phyloP scores from a whole-genome alignment of 192 early-diverging fungal genomes.

The Cladochytrium replicatum region DNA sequence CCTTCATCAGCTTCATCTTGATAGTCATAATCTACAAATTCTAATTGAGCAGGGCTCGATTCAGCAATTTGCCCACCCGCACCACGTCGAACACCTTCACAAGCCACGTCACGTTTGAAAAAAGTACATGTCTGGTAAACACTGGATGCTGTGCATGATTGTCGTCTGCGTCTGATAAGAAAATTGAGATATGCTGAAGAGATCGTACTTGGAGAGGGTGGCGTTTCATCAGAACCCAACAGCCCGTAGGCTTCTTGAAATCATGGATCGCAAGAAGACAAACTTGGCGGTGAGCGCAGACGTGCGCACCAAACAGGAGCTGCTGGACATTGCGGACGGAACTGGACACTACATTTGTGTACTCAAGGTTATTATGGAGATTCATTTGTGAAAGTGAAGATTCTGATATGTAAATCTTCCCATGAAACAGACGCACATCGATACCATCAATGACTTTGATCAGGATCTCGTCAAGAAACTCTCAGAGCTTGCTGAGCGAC shows the following conservation, averaged over 20 bases:
- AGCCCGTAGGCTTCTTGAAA: constrained; percentile 59
- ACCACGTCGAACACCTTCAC: no score
- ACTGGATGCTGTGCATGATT: no score
- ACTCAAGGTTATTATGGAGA: constrained; percentile 58
- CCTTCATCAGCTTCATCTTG: no score
- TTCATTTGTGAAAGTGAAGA: background rate
- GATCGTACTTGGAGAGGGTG: constrained; percentile 68
- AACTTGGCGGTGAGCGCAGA: constrained; percentile 90
- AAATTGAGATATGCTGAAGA: no score
- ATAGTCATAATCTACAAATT: no score
- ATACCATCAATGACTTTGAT: constrained; percentile 92
- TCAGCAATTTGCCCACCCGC: no score
- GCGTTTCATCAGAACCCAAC: constrained; percentile 61
- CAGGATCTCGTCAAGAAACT: constrained; percentile 65
- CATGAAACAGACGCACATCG: constrained; percentile 74
- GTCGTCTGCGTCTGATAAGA: no score
- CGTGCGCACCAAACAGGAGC: constrained; percentile 75
- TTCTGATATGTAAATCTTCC: constrained; percentile 3
- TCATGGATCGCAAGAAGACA: constrained; percentile 83
- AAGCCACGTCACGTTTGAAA: no score
- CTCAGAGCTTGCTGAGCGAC: constrained; percentile 62
- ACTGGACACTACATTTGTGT: constrained; percentile 93
- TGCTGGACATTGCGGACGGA: constrained; percentile 75
- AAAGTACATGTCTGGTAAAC: no score
- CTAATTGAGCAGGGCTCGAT: no score